Base-by-base conservation (phyloP, 2,329 filamentous ascomycete genomes). In the Cytospora chrysosperma region DNA sequence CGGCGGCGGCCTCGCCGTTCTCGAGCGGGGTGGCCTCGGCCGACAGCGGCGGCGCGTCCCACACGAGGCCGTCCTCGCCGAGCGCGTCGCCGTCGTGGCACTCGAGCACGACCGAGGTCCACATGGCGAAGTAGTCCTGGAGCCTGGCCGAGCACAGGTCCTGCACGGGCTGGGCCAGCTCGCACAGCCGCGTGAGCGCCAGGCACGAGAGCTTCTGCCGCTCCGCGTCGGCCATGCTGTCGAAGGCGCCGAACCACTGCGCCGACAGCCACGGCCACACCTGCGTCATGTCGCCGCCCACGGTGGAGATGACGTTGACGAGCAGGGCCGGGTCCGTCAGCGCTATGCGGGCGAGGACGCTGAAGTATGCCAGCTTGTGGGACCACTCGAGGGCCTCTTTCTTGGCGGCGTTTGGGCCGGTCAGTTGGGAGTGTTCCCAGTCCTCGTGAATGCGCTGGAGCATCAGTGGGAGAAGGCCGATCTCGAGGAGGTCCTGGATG, bases 261-360 rank as follows among this genome's bases (percentile, higher is more conserved):
- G 75, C 71, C 37, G 80, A 79, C 6, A 89, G 78, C 86, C 86
- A 89, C 8, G 71, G 70, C 85, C 85, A 88, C 9, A 84, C 79
- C 51, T 80, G 76, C 3, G 82, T 79, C 4, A 85, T 67, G 9
- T 72, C 70, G 19, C 72, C 72, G 32, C 71, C 65, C 5, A 78
- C 76, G 4, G 78, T 76, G 21, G 75, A 75, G 21, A 89, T 74
- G 74, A 87, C 78, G 21, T 84, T 80, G 5, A 88, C 78, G 68
- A 97, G 89, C 2, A 90, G 79, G 2, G 76, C 76, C 0, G 93
- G 91, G 43, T 90, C 89, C 0, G 88, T 87, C 2, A 96, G 78
- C 0, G 88, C 85, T 19, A 98, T 83, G 1, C 93, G 89, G 2
- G 92, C 88, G 2, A 99, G 81, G 2, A 98, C 87, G 5, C 87